Evolutionary conservation across 345 rosid genomes (phyloP), one percentile per base, ranked within the genome.

Genomic region (Acer saccharum): DNA sequence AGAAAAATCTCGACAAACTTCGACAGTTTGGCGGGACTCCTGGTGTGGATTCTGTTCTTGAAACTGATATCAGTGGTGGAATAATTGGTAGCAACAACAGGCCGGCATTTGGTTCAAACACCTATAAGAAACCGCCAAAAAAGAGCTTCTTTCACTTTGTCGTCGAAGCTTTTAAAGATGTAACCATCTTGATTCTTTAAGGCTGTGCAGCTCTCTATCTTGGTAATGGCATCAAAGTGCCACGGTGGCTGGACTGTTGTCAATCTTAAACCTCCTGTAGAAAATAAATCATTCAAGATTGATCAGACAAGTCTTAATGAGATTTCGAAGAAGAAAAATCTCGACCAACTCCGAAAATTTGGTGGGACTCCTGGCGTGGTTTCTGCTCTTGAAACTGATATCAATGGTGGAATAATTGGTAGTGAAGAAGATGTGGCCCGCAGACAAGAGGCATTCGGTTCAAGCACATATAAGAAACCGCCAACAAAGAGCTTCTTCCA

Each of bases 391-490:
- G 32, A 68, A 58, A 73, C 81, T 7, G 70, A 77, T 41, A 2
- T 63, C 0, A 57, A 76, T 0, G 20, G 23, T 6, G 90, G 90
- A 57, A 79, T 84, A 41, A 0, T n/a, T 1, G 82, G 82, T 2
- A 63, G 25, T 35, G 69, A 18, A 6, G 77, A 73, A 1, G 86
- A 84, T 44, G 17, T 83, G 43, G 65, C 77, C n/a, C 43, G 77
- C 54, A 46, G 83, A n/a, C 82, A 67, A 3, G 73, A 73, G 13
- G 77, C 66, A 4, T 87, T 84, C 11, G 89, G 90, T 43, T 57
- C 69, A 4, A 87, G 84, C 78, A 72, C 78, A 3, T 84, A 87
- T 65, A 71, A 75, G 63, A 83, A 79, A 63, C 82, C 83, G 1
- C 86, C 82, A 2, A 60, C 84, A 3, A 85, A 76, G 65, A 55